Evolutionary conservation across 306 rosid species (phyloP).

Genomic region (Aeschynomene evenia): DNA sequence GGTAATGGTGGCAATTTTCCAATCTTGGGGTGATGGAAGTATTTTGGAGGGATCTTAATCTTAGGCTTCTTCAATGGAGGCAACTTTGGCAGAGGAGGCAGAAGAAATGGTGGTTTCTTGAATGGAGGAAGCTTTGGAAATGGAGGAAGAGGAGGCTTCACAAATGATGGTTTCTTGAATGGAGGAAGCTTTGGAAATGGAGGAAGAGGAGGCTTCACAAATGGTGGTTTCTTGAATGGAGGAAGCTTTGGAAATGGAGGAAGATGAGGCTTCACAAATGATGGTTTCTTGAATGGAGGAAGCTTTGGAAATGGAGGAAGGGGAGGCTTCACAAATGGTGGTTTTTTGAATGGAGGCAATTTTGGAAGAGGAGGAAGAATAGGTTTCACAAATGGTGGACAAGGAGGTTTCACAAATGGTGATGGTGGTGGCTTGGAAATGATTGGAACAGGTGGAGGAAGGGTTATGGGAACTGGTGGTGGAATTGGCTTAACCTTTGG

Average conservation of each 20-base stretch:
- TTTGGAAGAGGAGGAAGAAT: conserved; percentile 32
- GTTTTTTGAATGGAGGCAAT: conserved; percentile 29
- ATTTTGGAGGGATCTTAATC: conserved; percentile 32
- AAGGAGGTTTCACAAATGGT: conserved; percentile 25
- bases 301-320: too few relatives aligned
- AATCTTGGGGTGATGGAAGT: conserved; percentile 52
- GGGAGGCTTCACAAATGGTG: conserved; percentile 4
- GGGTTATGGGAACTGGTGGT: conserved; percentile 11
- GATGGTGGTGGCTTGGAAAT: conserved; percentile 36
- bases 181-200: conserved; percentile 39
- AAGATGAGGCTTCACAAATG: conserved; percentile 1
- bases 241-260: conserved; percentile 22
- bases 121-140: too few relatives aligned
- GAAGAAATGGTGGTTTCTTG: neutral
- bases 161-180: neutral
- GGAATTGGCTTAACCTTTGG: conserved; percentile 20
- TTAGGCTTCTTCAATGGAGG: conserved; percentile 31
- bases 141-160: conserved; percentile 28
- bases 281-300: too few relatives aligned
- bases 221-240: conserved; percentile 4
- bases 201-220: conserved; percentile 11
- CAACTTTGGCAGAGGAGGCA: conserved; percentile 32
- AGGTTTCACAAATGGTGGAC: neutral
- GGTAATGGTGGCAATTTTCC: conserved; percentile 44
- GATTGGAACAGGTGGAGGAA: neutral